These are phyloP conservation scores for maize (Zea mays) DNA, from an alignment of 176 grass and related monocot genomes.

Conservation along the genomic window Zm-B73-REFERENCE-NAM-5.0 NC_050096.1:266561501-266562000, in stretches of 20 bases:
- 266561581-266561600: neutral
- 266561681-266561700: neutral
- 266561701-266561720: neutral
- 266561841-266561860: neutral
- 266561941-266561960: conserved; percentile 5
- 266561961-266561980: neutral
- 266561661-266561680: neutral
- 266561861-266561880: conserved; percentile 5
- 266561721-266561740: neutral
- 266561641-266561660: no score
- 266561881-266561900: neutral
- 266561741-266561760: neutral
- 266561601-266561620: neutral
- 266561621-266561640: neutral
- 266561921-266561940: conserved; percentile 29
- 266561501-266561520: no score
- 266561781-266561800: neutral
- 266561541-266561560: neutral
- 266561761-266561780: neutral
- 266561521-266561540: neutral
- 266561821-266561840: neutral
- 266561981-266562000: conserved; percentile 20
- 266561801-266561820: neutral
- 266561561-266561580: neutral
- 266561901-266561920: conserved; percentile 23